Evolutionary conservation across 2,329 filamentous ascomycete genomes (phyloP).

Genomic region (Colletotrichum eleusines): DNA sequence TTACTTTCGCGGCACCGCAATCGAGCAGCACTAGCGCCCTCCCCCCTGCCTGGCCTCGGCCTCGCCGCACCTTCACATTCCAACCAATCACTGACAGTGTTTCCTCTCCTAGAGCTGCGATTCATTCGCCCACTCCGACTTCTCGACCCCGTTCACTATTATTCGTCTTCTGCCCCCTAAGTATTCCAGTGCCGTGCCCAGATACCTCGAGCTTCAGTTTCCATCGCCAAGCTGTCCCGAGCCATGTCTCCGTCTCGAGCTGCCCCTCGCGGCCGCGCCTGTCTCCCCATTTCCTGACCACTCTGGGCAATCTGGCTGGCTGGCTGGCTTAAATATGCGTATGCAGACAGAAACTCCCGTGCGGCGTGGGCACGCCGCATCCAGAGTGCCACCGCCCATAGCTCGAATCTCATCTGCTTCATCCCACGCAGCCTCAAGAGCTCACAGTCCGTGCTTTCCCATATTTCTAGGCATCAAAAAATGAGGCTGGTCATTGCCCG

Average conservation of each 20-base stretch:
- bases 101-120: constrained; percentile 16
- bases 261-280: neutral
- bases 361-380: constrained; percentile 5
- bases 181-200: neutral
- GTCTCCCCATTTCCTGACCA: neutral
- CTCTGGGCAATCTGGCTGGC: neutral
- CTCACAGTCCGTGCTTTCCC: constrained; percentile 3
- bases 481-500: neutral
- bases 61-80: constrained; percentile 28
- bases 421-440: neutral
- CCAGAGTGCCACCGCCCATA: constrained; percentile 13
- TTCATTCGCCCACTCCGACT: constrained; percentile 13
- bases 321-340: too few species aligned
- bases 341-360: constrained; percentile 19
- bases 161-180: neutral
- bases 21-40: constrained; percentile 22
- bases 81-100: constrained; percentile 7
- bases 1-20: constrained; percentile 5
- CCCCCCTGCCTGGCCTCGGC: constrained; percentile 21
- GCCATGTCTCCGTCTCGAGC: constrained; percentile 15
- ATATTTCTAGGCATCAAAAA: constrained; percentile 4
- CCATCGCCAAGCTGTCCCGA: neutral
- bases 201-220: neutral
- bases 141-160: neutral
- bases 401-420: constrained; percentile 17